These are phyloP conservation scores for Cercospora janseana DNA, from an alignment of 2,329 filamentous ascomycete species.

Conservation along the genomic window DNA sequence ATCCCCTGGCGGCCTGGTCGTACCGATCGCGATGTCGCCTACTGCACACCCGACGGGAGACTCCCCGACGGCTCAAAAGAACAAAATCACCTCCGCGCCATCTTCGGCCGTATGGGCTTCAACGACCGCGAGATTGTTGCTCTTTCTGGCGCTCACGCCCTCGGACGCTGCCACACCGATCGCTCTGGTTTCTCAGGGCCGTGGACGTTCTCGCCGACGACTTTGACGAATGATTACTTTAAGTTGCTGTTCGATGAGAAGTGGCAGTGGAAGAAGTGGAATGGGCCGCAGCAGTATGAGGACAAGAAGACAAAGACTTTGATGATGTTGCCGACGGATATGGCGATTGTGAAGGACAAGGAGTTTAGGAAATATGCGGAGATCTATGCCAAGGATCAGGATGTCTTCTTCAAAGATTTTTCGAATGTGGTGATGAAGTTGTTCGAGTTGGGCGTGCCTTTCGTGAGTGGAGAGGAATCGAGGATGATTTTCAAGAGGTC, in stretches of 20 bases:
- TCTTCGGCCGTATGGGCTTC: constrained; percentile 98
- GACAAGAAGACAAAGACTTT: constrained; percentile 82
- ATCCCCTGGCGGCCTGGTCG: constrained; percentile 90
- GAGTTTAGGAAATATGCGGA: constrained; percentile 76
- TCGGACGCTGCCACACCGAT: constrained; percentile 86
- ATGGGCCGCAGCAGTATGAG: constrained; percentile 85
- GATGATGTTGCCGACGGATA: constrained; percentile 97
- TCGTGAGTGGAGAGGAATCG: constrained; percentile 54
- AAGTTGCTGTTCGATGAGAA: constrained; percentile 84
- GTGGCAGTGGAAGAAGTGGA: constrained; percentile 89
- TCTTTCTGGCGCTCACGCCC: constrained; percentile 77
- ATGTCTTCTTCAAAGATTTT: constrained; percentile 93
- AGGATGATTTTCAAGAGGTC: constrained; percentile 49
- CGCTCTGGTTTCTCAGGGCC: constrained; percentile 85
- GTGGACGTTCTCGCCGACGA: constrained; percentile 88
- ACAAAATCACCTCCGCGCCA: constrained; percentile 77
- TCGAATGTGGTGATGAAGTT: constrained; percentile 73
- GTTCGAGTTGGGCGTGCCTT: constrained; percentile 93
- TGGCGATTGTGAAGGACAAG: constrained; percentile 85
- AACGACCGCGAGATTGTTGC: constrained; percentile 96
- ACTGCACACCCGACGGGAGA: constrained; percentile 92
- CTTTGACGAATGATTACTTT: constrained; percentile 94
- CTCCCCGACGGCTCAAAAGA: constrained; percentile 78
- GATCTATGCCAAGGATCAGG: constrained; percentile 87
- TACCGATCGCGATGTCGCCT: constrained; percentile 70